Base-by-base conservation (phyloP, 208 protist species). In the Leishmania arabica region DNA sequence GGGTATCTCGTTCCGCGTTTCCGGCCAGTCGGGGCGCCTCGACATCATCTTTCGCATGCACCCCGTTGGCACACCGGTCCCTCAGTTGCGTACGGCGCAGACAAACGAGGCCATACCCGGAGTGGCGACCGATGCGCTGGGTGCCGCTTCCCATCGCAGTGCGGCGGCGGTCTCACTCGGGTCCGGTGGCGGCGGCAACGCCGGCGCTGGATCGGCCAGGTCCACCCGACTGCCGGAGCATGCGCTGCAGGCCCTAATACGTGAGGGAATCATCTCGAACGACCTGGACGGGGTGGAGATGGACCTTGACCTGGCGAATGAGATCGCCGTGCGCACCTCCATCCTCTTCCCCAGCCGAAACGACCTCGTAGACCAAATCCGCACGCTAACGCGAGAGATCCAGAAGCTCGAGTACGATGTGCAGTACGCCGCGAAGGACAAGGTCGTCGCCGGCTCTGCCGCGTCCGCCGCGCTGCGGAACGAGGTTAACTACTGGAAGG, bases 1-100 rank as follows among this genome's bases (percentile, higher is more conserved):
- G 66, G 91, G 88, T 56, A 92, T 97, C 78, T 95, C 94, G 0
- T 97, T 97, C 79, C 88, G 91, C 49, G 89, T 97, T 42, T 87
- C 89, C 17, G 92, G 91, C 15, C 89, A 90, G 69, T 91, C 94
- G 1, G 91, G 92, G 21, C 86, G 92, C 11, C 85, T 97, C 11
- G 92, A 97, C 69, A 89, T 94, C 45, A 91, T 97, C 40, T 97
- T 97, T 73, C 91, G 92, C 81, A 97, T 97, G 94, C 86, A 97
- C 78, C 94, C 94, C 31, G 86, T 91, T 42, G 89, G 91, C 37
- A 90, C 84, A 15, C 89, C 92, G 3, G 86, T 90, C 15, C 94
- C 94, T 7, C 76, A 87, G 69, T 83, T 97, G 72, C 71, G 75
- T 45, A 51, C 78, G 21, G 54, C 31, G 19, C 27, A 81, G n/a